Conservation (phyloP, 371 early-diverging fungal genomes). For the Mortierella sp. region DNA sequence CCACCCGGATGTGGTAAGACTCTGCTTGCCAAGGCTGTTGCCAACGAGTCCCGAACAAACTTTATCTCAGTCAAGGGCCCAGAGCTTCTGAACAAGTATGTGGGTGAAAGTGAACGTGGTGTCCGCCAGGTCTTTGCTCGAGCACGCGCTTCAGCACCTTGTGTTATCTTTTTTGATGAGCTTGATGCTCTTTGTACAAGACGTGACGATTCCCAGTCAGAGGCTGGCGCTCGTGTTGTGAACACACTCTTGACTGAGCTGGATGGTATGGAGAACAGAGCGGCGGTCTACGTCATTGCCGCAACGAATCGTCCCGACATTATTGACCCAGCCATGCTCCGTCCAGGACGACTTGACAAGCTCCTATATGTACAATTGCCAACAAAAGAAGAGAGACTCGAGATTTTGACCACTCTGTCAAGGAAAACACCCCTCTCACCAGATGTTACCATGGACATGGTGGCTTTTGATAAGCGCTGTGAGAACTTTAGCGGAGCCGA, state of each 20-base stretch:
- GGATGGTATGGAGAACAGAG: slow-evolving; percentile 96
- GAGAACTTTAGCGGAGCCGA: slow-evolving; percentile 93
- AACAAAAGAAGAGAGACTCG: slow-evolving; percentile 80
- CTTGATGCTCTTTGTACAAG: slow-evolving; percentile 95
- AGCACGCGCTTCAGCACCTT: slow-evolving; percentile 96
- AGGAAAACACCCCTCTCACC: slow-evolving; percentile 82
- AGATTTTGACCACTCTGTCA: slow-evolving; percentile 89
- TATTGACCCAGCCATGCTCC: slow-evolving; percentile 98
- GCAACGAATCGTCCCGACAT: slow-evolving; percentile 99
- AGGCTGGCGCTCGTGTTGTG: slow-evolving; percentile 95
- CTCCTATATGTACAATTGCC: slow-evolving; percentile 97
- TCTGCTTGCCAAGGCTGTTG: slow-evolving; percentile 98
- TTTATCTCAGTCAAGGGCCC: slow-evolving; percentile 99
- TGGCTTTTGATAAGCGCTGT: slow-evolving; percentile 81
- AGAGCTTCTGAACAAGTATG: slow-evolving; percentile 99
- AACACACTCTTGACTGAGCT: slow-evolving; percentile 98
- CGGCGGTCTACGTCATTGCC: slow-evolving; percentile 96
- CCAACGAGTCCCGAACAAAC: slow-evolving; percentile 97
- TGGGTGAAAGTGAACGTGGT: slow-evolving; percentile 99
- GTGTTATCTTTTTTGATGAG: slow-evolving; percentile 99
- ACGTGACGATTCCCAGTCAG: slow-evolving; percentile 86
- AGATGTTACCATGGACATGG: slow-evolving; percentile 73
- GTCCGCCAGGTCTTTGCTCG: slow-evolving; percentile 98
- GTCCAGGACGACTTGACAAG: slow-evolving; percentile 99
- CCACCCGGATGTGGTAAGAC: slow-evolving; percentile 99